These are phyloP conservation scores for Neurospora discreta DNA, from an alignment of 495 filamentous ascomycete species.

Conservation along the genomic window DNA sequence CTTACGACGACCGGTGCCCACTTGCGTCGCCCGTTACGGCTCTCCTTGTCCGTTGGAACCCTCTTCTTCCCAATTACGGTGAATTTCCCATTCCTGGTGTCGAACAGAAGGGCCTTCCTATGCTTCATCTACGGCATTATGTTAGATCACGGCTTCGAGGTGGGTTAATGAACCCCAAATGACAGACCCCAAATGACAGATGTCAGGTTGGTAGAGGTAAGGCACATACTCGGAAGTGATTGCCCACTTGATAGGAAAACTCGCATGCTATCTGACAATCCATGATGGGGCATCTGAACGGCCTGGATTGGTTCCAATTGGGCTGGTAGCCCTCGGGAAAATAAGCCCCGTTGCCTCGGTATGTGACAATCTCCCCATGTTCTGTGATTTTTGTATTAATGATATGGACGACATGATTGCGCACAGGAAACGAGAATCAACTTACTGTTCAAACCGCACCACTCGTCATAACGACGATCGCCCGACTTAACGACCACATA, in stretches of 20 bases:
- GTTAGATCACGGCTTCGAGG: not conserved
- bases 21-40: not conserved
- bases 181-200: not conserved
- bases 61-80: not conserved
- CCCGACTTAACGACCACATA: not conserved
- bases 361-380: not conserved
- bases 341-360: not conserved
- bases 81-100: not conserved
- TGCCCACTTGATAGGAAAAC: not conserved
- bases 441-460: not conserved
- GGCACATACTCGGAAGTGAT: not conserved
- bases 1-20: not conserved
- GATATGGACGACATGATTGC: not conserved
- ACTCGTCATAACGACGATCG: not conserved
- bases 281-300: not conserved
- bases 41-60: not conserved
- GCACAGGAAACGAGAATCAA: not conserved
- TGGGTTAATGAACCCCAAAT: not conserved
- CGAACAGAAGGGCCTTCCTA: not conserved
- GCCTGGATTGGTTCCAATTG: not conserved
- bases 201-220: not conserved
- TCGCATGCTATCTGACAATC: not conserved
- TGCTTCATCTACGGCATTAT: not conserved
- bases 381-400: not conserved
- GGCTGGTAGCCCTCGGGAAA: not conserved